These are phyloP conservation scores for Apiotrichum sp. DNA, from an alignment of 1,284 basidiomycete species.

Conservation along the genomic window DNA sequence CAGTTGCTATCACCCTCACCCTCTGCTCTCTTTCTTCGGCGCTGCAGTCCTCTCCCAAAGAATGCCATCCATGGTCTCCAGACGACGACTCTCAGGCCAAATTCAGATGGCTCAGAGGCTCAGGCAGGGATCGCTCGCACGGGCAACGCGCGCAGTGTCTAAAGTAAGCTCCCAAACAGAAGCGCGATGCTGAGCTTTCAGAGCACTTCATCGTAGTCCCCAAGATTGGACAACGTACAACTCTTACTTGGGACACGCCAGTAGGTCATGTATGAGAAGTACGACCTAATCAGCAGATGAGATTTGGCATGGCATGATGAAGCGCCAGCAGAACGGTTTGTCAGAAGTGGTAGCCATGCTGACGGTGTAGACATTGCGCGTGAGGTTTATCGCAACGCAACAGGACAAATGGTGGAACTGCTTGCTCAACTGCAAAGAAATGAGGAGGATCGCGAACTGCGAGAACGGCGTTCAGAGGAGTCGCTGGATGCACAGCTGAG, in stretches of 20 bases:
- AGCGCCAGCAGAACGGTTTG: background rate
- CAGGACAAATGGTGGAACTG: too few species aligned
- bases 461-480: too few species aligned
- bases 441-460: too few species aligned
- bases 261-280: slow-evolving; percentile 19
- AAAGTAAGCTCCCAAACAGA: slow-evolving; percentile 17
- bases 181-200: slow-evolving; percentile 5
- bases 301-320: background rate
- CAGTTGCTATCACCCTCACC: slow-evolving; percentile 44
- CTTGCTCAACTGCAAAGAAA: too few species aligned
- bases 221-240: slow-evolving; percentile 47
- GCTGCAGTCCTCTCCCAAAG: slow-evolving; percentile 28
- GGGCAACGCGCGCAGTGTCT: slow-evolving; percentile 16
- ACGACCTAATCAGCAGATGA: background rate
- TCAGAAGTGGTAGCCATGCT: too few species aligned
- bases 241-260: slow-evolving; percentile 39
- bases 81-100: background rate
- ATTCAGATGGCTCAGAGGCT: too few species aligned
- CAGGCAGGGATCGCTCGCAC: too few species aligned
- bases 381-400: too few species aligned
- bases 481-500: too few species aligned
- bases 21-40: slow-evolving; percentile 42
- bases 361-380: too few species aligned
- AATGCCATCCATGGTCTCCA: slow-evolving; percentile 33
- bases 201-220: slow-evolving; percentile 42